A percentile compares a stretch with the other conserved stretches of the same genome.
phyloP scores from a whole-genome alignment of 2,329 filamentous ascomycete genomes.

The Cadophora gregata region DNA sequence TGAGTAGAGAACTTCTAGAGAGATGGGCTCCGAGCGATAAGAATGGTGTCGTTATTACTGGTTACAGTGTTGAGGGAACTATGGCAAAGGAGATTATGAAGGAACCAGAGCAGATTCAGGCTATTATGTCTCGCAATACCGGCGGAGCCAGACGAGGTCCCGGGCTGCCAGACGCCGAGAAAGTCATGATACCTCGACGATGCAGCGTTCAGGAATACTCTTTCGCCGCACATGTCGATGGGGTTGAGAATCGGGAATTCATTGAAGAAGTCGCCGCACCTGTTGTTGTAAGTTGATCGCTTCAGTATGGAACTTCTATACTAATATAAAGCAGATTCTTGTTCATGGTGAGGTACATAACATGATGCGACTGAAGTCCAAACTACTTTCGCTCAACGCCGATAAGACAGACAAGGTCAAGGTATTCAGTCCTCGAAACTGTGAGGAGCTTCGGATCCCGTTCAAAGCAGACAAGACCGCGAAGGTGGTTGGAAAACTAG shows the following conservation, averaged over 20 bases:
- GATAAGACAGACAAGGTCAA: constrained; percentile 81
- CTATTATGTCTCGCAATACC: constrained; percentile 81
- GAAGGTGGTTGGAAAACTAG: constrained; percentile 94
- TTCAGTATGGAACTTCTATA: not conserved
- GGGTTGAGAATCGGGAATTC: constrained; percentile 93
- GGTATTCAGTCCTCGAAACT: constrained; percentile 92
- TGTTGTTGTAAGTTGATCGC: constrained; percentile 78
- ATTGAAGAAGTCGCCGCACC: constrained; percentile 93
- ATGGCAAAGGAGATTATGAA: constrained; percentile 97
- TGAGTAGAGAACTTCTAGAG: constrained; percentile 90
- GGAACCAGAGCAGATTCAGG: constrained; percentile 92
- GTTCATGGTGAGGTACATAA: constrained; percentile 98
- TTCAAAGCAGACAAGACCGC: constrained; percentile 96
- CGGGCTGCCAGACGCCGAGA: constrained; percentile 73
- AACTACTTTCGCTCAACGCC: constrained; percentile 89
- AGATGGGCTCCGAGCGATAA: constrained; percentile 95
- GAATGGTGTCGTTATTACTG: constrained; percentile 98
- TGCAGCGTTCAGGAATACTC: constrained; percentile 95
- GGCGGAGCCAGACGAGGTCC: constrained; percentile 64
- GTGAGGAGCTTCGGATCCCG: constrained; percentile 91
- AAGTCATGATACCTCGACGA: constrained; percentile 87
- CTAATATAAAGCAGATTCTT: constrained; percentile 68
- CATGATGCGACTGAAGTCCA: constrained; percentile 96
- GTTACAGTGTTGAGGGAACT: constrained; percentile 97
- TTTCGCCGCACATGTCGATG: constrained; percentile 96